Evolutionary conservation across 2,329 filamentous ascomycete genomes (phyloP), one percentile per base, ranked within the genome.

Genomic region (Fusarium sp.): DNA sequence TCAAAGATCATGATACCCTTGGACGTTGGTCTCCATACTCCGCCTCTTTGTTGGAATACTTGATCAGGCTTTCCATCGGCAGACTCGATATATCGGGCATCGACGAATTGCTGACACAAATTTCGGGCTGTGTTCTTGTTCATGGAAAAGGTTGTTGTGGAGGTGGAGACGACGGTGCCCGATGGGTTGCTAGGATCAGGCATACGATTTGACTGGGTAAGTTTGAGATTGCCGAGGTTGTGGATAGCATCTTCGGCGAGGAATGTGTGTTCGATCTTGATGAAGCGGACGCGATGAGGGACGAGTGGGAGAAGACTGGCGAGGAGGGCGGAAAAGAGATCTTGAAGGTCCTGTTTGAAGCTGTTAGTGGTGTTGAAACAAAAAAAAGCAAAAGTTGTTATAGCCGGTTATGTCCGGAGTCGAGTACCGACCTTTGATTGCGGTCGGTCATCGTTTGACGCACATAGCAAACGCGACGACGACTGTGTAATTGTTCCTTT

Each of bases 111-210:
- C 80, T 97, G 94, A 81, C 95, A 98, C 63, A 98, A 94, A 5
- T 94, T 96, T 62, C 94, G 90, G 36, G 96, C 95, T 95, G 98
- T 98, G 80, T 98, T 95, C 82, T 95, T 96, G 56, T 95, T 95
- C 95, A 99, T 99, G 68, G 95, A 98, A 81, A 98, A 99, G 5
- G 95, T 98, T 1, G 96, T 98, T 0, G 95, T 98, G 0, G 96
- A 98, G 1, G 95, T 99, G 0, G 95, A 98, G 3, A 95, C 98
- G 44, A 99, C 95, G 75, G 98, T 98, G 73, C 95, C 90, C 22
- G 94, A 94, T 1, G 95, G 93, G 78, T 98, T 95, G 82, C 97
- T 97, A 36, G 96, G 95, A 78, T 98, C 96, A 2, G 96, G 95
- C 95, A 98, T 98, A 71, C 95, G 93, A 81, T 98, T 98, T 42